Evolutionary conservation across 306 rosid genomes (phyloP), one percentile per base, ranked within the genome.

Genomic region (Pueraria montana): DNA sequence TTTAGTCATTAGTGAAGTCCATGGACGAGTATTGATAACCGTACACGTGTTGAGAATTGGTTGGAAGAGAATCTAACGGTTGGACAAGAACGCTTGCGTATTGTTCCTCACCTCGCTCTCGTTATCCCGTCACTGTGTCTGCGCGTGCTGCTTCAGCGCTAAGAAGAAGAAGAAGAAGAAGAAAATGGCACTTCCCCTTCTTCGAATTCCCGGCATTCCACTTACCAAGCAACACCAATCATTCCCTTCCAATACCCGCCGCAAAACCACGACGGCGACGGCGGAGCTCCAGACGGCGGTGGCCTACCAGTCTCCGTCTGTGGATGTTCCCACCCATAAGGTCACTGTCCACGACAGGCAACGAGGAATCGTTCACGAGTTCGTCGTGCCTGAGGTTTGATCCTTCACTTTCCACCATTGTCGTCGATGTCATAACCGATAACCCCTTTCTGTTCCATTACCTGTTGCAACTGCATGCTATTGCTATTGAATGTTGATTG

Each of bases 271-370:
- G 40, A 34, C 40, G 40, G 40, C 53, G 46, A 78, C 82, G 64
- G 85, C 92, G 80, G 92, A 91, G 84, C 97, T 93, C 79, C 96
- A 82, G 81, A 80, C 90, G 20, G 80, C 87, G 52, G 82, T 75
- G 14, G 88, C 30, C 16, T 74, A 21, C 65, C 74, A 21, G 68
- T 83, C 88, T 36, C 68, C 86, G 1, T 72, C 90, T 11, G 87
- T 17, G 10, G 69, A 38, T 14, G 85, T 86, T 81, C 94, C 96
- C 10, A 68, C 89, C 9, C 97, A 96, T 83, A 94, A 90, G 86
- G 96, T 96, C 65, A 96, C 91, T 11, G 98, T 96, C 27, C 99
- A 92, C 62, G 99, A 96, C 30, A 78, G 92, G 21, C 92, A 92
- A 75, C 82, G 96, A 20, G 97, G 97, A 21, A 66, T 85, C 45